Base-by-base conservation (phyloP, 805 yeast species). In the Kodamaea sagamina region DNA sequence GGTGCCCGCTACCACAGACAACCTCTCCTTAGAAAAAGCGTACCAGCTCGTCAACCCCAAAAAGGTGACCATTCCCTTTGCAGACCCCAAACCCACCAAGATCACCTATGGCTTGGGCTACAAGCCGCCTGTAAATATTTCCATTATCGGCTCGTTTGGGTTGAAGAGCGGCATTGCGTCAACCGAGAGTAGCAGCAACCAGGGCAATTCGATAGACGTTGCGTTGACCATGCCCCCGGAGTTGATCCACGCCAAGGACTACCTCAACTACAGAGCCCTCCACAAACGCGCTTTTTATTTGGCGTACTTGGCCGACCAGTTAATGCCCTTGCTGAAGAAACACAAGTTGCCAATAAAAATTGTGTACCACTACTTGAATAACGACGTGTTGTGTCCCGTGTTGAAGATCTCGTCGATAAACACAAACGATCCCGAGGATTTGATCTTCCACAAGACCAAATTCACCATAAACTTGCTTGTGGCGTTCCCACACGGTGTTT, bases 211-310 rank as follows among this genome's bases (percentile, higher is more conserved):
- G 4, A 77, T 92, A 16, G 99, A 93, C 61, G 76, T 93, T 21
- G 74, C 86, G 24, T 71, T 92, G 31, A 82, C 87, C 3, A 92
- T 93, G 90, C 96, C 97, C 4, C 65, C 68, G 40, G 65, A 68
- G 19, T 60, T 86, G 37, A 85, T 93, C 58, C 89, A 85, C 56
- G 82, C 84, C 40, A 93, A 93, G 66, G 99, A 93, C 62, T 88
- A 83, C 57, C 71, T 92, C 54, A 93, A 93, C 66, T 89, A 86
- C 67, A 75, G 98, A 59, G 92, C 93, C 29, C 68, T 89, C 44
- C 89, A 92, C 67, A 93, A 93, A 64, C 77, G 96, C 52, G 81
- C 97, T 6, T 92, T 87, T 52, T 93, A 89, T 57, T 53, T 89
- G 43, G 92, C 96, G 1, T 84, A 81, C 57, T 57, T 93, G 45